Evolutionary conservation across 208 protist genomes (phyloP).

Genomic region (Crithidia bombi): DNA sequence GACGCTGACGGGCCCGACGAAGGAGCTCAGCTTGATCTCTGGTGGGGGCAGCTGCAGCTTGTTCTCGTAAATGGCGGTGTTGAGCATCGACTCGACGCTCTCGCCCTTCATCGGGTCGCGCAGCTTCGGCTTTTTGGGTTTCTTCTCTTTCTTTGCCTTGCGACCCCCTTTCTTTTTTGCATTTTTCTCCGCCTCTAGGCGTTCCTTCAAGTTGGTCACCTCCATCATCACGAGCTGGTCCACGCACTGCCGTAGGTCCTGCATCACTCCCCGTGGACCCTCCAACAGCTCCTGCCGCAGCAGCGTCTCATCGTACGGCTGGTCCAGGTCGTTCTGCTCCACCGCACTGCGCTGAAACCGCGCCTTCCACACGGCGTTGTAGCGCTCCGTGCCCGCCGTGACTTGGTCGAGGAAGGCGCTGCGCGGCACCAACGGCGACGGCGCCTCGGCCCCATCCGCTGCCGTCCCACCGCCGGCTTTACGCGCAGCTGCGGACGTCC

Average conservation of each 20-base stretch:
- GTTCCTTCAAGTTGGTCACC: constrained; percentile 90
- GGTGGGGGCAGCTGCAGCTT: constrained; percentile 76
- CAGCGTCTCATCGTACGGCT: constrained; percentile 71
- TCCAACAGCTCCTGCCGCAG: constrained; percentile 86
- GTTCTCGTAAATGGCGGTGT: constrained; percentile 82
- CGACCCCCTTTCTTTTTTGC: constrained; percentile 44
- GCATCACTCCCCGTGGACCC: constrained; percentile 88
- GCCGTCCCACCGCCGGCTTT: constrained; percentile 6
- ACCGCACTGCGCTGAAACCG: constrained; percentile 67
- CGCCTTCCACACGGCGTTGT: constrained; percentile 70
- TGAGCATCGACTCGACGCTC: constrained; percentile 82
- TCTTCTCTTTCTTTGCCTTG: constrained; percentile 73
- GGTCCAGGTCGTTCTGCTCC: constrained; percentile 73
- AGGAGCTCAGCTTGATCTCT: constrained; percentile 56
- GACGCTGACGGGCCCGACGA: constrained; percentile 67
- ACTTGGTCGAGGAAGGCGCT: constrained; percentile 70
- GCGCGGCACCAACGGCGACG: constrained; percentile 34
- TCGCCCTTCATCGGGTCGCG: constrained; percentile 87
- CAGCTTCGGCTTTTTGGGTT: constrained; percentile 79
- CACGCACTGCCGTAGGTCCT: constrained; percentile 87
- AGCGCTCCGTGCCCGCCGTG: constrained; percentile 55
- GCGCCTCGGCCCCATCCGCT: constrained; percentile 33
- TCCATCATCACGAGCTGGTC: constrained; percentile 93
- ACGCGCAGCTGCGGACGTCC: constrained; percentile 15
- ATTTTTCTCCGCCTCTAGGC: constrained; percentile 79